Conservation (phyloP, 2,329 filamentous ascomycete genomes). For the Penicillium sp. region DNA sequence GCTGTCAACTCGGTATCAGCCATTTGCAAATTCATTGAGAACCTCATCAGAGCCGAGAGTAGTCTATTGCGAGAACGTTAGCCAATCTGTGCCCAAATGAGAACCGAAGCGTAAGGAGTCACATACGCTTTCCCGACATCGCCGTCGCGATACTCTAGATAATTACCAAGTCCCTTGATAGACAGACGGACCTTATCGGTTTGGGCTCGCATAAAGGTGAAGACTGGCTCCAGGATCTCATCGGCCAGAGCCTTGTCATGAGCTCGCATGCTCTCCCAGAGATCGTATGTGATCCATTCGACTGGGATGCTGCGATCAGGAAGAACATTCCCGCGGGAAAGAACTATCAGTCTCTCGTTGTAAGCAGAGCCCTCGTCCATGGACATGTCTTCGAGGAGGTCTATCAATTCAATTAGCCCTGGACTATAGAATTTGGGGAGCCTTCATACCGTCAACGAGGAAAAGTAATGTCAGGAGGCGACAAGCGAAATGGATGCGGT, state of each 20-base stretch:
- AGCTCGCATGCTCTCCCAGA: slow-evolving; percentile 43
- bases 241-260: slow-evolving; percentile 38
- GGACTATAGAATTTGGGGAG: background rate
- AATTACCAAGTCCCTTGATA: slow-evolving; percentile 29
- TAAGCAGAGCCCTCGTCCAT: slow-evolving; percentile 39
- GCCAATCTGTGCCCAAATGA: no score
- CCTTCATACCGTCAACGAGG: slow-evolving; percentile 42
- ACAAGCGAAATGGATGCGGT: slow-evolving; percentile 41
- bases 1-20: background rate
- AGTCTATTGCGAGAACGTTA: no score
- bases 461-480: slow-evolving; percentile 43
- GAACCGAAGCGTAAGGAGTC: no score
- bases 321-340: slow-evolving; percentile 30
- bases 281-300: slow-evolving; percentile 41
- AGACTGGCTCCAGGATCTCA: slow-evolving; percentile 38
- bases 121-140: slow-evolving; percentile 44
- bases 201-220: slow-evolving; percentile 45
- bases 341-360: slow-evolving; percentile 38
- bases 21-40: no score
- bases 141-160: slow-evolving; percentile 40
- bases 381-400: slow-evolving; percentile 45
- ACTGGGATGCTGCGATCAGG: slow-evolving; percentile 22
- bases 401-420: slow-evolving; percentile 19
- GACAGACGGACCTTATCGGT: slow-evolving; percentile 30
- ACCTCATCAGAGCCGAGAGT: no score